Base-by-base conservation (phyloP, 2,329 filamentous ascomycete genomes). In the Penicillium sp. region DNA sequence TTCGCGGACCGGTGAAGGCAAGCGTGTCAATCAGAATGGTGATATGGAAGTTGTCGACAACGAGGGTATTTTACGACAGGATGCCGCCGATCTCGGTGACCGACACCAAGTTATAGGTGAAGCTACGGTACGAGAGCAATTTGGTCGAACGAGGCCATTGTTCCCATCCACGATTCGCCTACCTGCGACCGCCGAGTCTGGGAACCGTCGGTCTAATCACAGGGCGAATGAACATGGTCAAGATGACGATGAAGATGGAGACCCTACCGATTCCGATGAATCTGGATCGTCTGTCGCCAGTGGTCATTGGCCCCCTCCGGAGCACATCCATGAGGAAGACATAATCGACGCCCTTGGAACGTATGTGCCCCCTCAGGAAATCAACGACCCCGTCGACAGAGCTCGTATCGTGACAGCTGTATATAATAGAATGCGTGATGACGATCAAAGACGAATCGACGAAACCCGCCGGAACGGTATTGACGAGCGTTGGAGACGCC, bases 401-500 rank as follows among this genome's bases (percentile, higher is more conserved):
- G 68, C 70, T 39, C 68, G 72, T 26, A 68, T 78, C 43, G 64
- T 70, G 41, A 71, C 68, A 46, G 69, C 66, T 8, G 67, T 71
- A 26, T 70, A 66, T 53, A 65, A 68, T 43, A 69, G 74, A 57
- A 69, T 75, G 55, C 71, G 70, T 47, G 66, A 68, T 28, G 71
- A 73, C 49, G 67, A 71, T n/a, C 66, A 67, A 43, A 65, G 70
- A 56, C 66, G 63, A 23, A 63, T 70, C 15, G 68, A 75, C 50
- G 65, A 72, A 24, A 62, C 70, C 39, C 65, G 76, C 47, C 64
- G 69, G 57, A 57, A 70, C 57, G 70, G 71, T 57, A 76, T 90
- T 33, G 80, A 87, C 61, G 84, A 92, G 49, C 81, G 89, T 45
- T 94, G 89, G 89, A 83, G 82, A 63, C 81, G 88, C 53, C 81